Conservation (phyloP, 2,329 filamentous ascomycete genomes). For the Fusarium euwallaceae region DNA sequence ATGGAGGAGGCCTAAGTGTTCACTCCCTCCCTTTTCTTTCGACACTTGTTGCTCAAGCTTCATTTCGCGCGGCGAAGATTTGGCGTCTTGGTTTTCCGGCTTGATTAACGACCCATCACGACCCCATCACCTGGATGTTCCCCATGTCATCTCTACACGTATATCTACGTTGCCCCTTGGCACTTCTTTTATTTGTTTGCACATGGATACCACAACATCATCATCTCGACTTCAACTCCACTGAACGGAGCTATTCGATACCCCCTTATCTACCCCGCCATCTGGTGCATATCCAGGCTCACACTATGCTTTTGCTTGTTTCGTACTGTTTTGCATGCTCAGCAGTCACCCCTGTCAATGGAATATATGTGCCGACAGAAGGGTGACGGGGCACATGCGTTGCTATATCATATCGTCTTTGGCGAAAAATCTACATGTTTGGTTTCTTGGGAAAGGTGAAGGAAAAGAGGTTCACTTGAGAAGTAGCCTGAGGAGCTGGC, state of each 20-base stretch:
- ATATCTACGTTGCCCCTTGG: slow-evolving; percentile 27
- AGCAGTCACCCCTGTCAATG: slow-evolving; percentile 8
- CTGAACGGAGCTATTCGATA: slow-evolving; percentile 40
- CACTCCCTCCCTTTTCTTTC: slow-evolving; percentile 13
- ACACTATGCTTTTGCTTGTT: slow-evolving; percentile 20
- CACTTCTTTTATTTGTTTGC: slow-evolving; percentile 37
- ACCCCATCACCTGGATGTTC: slow-evolving; percentile 41
- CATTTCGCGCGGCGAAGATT: slow-evolving; percentile 34
- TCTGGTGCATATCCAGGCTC: slow-evolving; percentile 32
- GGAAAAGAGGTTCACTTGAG: slow-evolving; percentile 17
- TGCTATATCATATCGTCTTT: slow-evolving; percentile 10
- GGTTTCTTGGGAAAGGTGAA: slow-evolving; percentile 17
- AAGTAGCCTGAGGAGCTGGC: slow-evolving; percentile 10
- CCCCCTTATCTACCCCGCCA: slow-evolving; percentile 31
- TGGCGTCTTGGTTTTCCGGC: slow-evolving; percentile 38
- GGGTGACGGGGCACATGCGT: slow-evolving; percentile 5
- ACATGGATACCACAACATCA: slow-evolving; percentile 35
- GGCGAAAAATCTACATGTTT: slow-evolving; percentile 16
- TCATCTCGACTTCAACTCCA: slow-evolving; percentile 17
- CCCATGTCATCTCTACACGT: slow-evolving; percentile 35
- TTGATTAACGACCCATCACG: slow-evolving; percentile 46
- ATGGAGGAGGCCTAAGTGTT: slow-evolving; percentile 67
- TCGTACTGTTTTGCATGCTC: slow-evolving; percentile 26
- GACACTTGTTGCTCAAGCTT: slow-evolving; percentile 28
- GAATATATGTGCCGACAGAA: slow-evolving; percentile 1